Conservation (phyloP, 805 yeast species). For the Cyberlindnera nakhonratchasimensis region DNA sequence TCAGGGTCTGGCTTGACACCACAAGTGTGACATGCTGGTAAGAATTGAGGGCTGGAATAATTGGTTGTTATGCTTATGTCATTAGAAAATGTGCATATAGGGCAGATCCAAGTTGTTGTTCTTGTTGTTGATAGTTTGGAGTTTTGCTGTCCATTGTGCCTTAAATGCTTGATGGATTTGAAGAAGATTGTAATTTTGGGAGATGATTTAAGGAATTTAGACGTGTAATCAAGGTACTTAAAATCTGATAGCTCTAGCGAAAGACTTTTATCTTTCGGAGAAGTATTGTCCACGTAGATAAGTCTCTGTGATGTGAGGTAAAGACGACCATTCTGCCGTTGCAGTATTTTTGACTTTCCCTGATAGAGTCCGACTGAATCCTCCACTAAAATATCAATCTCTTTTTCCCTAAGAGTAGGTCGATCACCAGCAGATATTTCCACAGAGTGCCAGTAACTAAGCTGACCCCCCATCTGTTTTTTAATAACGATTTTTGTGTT, state of each 20-base stretch:
- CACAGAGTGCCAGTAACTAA: slow-evolving; percentile 33
- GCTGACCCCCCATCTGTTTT: slow-evolving; percentile 14
- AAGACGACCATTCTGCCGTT: slow-evolving; percentile 70
- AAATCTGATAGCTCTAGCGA: slow-evolving; percentile 44
- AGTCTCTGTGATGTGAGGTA: slow-evolving; percentile 74
- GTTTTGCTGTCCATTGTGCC: background rate
- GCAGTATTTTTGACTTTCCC: slow-evolving; percentile 59
- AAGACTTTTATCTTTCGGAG: slow-evolving; percentile 42
- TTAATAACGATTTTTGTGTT: too few species aligned
- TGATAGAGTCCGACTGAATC: slow-evolving; percentile 72
- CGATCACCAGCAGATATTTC: slow-evolving; percentile 37
- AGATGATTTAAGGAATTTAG: slow-evolving; percentile 69
- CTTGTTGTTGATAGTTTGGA: slow-evolving; percentile 3
- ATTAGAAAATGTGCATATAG: slow-evolving; percentile 81
- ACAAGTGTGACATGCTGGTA: slow-evolving; percentile 56
- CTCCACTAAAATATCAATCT: slow-evolving; percentile 50
- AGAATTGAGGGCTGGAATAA: slow-evolving; percentile 23
- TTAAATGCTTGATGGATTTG: slow-evolving; percentile 17
- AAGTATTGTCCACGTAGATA: slow-evolving; percentile 61
- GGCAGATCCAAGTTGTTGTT: slow-evolving; percentile 67
- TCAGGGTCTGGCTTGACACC: slow-evolving; percentile 49
- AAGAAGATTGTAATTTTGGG: slow-evolving; percentile 63
- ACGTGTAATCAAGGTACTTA: slow-evolving; percentile 36
- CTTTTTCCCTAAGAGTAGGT: slow-evolving; percentile 40
- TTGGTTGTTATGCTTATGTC: slow-evolving; percentile 32